Percentiles rank a stretch among this genome's conserved stretches.
Conservation (phyloP, 345 rosid species). For the Salix udensis region DNA sequence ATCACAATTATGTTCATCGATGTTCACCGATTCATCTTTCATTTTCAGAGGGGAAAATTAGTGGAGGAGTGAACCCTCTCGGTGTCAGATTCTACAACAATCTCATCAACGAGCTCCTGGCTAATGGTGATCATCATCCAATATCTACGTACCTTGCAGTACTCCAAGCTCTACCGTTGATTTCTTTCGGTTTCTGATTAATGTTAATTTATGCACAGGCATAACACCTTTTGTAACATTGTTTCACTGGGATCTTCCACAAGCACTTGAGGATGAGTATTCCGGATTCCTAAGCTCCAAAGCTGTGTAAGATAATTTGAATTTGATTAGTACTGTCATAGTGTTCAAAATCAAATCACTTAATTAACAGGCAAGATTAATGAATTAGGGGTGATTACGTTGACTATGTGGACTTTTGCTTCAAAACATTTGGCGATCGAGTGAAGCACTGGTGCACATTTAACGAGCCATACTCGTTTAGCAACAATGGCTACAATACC, state of each 20-base stretch:
- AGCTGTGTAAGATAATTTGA: slow-evolving; percentile 33
- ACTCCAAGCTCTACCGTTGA: background rate
- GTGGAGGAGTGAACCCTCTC: slow-evolving; percentile 23
- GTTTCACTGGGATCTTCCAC: slow-evolving; percentile 60
- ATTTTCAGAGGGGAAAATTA: slow-evolving; percentile 16
- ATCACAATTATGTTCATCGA: background rate
- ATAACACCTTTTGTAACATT: slow-evolving; percentile 52
- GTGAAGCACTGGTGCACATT: slow-evolving; percentile 36
- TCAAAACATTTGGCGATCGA: slow-evolving; percentile 33
- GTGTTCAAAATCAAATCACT: too few species aligned
- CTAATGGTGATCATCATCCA: slow-evolving; percentile 19
- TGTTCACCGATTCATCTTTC: background rate
- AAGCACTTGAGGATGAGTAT: slow-evolving; percentile 57
- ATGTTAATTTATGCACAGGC: slow-evolving; percentile 24
- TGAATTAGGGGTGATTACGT: slow-evolving; percentile 19
- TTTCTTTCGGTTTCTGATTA: background rate
- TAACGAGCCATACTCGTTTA: slow-evolving; percentile 23
- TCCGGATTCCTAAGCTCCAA: slow-evolving; percentile 48
- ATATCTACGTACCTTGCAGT: background rate
- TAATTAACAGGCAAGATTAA: background rate
- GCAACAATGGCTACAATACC: slow-evolving; percentile 15
- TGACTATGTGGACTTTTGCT: slow-evolving; percentile 30
- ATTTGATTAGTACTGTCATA: too few species aligned
- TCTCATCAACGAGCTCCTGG: slow-evolving; percentile 29
- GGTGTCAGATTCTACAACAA: slow-evolving; percentile 29